These are phyloP conservation scores for Coleophoma crateriformis DNA, from an alignment of 2,329 filamentous ascomycete genomes.

Conservation along the genomic window DNA sequence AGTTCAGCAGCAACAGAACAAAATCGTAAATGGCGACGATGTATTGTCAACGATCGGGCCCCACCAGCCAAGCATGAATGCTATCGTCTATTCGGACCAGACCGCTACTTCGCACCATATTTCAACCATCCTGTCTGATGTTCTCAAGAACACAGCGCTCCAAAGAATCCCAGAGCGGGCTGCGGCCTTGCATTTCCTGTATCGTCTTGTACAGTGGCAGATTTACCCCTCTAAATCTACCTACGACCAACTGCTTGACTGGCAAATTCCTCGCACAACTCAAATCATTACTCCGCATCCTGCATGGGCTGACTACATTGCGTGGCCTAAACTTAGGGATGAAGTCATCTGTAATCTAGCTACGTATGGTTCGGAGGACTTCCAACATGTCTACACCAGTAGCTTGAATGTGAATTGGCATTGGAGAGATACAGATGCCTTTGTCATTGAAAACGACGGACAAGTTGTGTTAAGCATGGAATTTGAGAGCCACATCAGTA, in stretches of 20 bases:
- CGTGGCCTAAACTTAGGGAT: slow-evolving; percentile 29
- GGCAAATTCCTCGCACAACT: slow-evolving; percentile 15
- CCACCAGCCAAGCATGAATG: slow-evolving; percentile 27
- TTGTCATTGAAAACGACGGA: slow-evolving; percentile 11
- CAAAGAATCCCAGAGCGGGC: slow-evolving; percentile 13
- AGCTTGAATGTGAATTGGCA: slow-evolving; percentile 31
- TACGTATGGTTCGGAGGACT: slow-evolving; percentile 31
- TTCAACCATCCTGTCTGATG: slow-evolving; percentile 23
- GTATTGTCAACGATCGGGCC: slow-evolving; percentile 26
- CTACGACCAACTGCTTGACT: slow-evolving; percentile 17
- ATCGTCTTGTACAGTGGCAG: slow-evolving; percentile 19
- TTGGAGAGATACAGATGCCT: slow-evolving; percentile 12
- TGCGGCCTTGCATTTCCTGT: slow-evolving; percentile 13
- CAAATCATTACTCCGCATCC: slow-evolving; percentile 27
- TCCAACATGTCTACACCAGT: slow-evolving; percentile 27
- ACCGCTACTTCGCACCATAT: slow-evolving; percentile 18
- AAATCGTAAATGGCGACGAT: slow-evolving; percentile 22
- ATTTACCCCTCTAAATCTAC: slow-evolving; percentile 14
- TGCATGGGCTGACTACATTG: slow-evolving; percentile 25
- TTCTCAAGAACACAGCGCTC: slow-evolving; percentile 11
- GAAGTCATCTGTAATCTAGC: slow-evolving; percentile 29
- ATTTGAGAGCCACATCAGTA: slow-evolving; percentile 15
- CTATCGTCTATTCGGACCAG: slow-evolving; percentile 25
- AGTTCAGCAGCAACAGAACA: slow-evolving; percentile 29
- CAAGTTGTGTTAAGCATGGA: slow-evolving; percentile 13